A percentile compares a stretch with the other conserved stretches of the same genome.
phyloP scores from a whole-genome alignment of 2,329 filamentous ascomycete species.

The Gnomoniopsis smithogilvyi region DNA sequence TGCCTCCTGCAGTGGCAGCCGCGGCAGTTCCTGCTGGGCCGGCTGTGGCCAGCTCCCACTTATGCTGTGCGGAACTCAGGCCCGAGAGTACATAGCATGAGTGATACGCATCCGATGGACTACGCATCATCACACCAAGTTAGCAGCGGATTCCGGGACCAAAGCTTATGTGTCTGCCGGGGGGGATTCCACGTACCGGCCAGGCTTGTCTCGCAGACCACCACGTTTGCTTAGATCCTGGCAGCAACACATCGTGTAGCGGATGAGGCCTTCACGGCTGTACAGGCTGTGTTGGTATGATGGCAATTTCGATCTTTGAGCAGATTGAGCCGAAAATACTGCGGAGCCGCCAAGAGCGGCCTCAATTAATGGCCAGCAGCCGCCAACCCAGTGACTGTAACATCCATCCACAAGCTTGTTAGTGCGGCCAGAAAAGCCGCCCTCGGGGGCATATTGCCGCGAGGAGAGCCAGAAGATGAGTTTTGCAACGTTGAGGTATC shows the following conservation, averaged over 20 bases:
- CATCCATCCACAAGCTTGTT: conserved; percentile 98
- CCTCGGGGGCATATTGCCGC: conserved; percentile 86
- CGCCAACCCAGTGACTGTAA: conserved; percentile 97
- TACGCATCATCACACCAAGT: conserved; percentile 29
- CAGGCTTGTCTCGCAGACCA: conserved; percentile 89
- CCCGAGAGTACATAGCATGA: conserved; percentile 89
- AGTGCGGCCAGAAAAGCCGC: conserved; percentile 87
- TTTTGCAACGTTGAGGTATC: conserved; percentile 71
- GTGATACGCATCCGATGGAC: conserved; percentile 83
- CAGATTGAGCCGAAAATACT: conserved; percentile 22
- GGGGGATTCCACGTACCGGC: conserved; percentile 59
- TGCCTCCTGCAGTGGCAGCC: conserved; percentile 28
- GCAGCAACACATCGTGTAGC: conserved; percentile 88
- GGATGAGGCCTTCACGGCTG: conserved; percentile 77
- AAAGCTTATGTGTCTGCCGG: background rate
- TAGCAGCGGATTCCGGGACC: conserved; percentile 2
- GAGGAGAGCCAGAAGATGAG: conserved; percentile 86
- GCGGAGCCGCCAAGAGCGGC: conserved; percentile 54
- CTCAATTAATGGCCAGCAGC: conserved; percentile 89
- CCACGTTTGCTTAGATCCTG: conserved; percentile 70
- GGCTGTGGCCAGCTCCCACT: conserved; percentile 44
- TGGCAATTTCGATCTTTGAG: conserved; percentile 24
- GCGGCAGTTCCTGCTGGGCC: conserved; percentile 30
- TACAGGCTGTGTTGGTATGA: conserved; percentile 54
- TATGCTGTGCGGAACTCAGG: conserved; percentile 77